Base-by-base conservation (phyloP, 2,329 filamentous ascomycete species). In the Cylindrodendrum hubeiense region DNA sequence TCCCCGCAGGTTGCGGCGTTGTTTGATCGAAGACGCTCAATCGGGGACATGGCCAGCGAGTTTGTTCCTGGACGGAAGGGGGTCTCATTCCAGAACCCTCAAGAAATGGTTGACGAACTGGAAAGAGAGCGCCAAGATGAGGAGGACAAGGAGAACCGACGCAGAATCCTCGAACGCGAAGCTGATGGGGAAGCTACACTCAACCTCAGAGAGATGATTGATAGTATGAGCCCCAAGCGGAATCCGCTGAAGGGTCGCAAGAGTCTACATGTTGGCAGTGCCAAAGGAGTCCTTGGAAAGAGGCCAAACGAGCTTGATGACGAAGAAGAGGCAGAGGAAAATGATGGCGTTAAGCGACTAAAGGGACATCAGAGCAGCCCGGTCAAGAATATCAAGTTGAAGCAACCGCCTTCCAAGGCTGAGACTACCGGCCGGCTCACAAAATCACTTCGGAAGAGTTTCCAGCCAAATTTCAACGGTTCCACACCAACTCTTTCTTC, bases 211-310 rank as follows among this genome's bases (percentile, higher is more conserved):
- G 91, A 93, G 68, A 91, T 94, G 87, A 95, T 95, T 65, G 86
- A 91, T 66, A 92, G 89, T 61, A 83, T 95, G 67, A 94, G 91
- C 24, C 93, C 93, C 0, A 93, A 92, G 79, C 93, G 93, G 77
- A 90, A 88, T 58, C 79, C 81, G 6, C 71, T 92, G 7, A 89
- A 85, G 60, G 89, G 89, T 15, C 89, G 92, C 43, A 95, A 95
- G 80, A 95, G 92, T 75, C 83, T 95, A 53, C 90, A 92, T 68
- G 88, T 93, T 21, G 92, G 92, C 43, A 92, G 91, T 71, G 92
- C 92, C 15, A 89, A 83, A 67, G 92, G 92, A 0, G 79, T 95
- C 21, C 82, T 95, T 5, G 92, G 92, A 7, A 95, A 95, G 78
- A 85, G 92, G 51, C 92, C 92, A 0, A 81, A 81, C 15, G 92